Conservation (phyloP, 139 green algal species). For the Coccomyxa sp. region DNA sequence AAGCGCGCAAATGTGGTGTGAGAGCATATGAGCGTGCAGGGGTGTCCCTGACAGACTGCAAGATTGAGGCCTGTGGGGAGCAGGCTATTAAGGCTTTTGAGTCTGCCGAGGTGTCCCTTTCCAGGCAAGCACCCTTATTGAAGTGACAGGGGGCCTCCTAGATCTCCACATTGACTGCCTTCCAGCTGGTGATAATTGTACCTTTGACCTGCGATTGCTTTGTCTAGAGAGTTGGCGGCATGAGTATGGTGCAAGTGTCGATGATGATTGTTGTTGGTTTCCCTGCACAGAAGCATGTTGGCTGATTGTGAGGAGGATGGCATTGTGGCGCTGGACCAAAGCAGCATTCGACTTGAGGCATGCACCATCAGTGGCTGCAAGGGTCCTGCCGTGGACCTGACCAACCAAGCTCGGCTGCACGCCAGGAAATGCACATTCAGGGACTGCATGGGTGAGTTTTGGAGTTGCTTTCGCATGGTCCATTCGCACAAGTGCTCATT, state of each 20-base stretch:
- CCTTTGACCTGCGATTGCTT: background rate
- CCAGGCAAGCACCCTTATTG: background rate
- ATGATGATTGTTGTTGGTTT: no score
- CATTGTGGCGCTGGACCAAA: background rate
- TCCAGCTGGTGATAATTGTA: background rate
- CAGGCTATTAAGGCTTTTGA: conserved; percentile 34
- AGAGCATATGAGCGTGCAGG: conserved; percentile 18
- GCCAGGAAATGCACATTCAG: background rate
- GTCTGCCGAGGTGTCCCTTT: background rate
- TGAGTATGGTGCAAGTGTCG: no score
- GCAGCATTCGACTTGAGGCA: background rate
- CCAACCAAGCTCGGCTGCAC: background rate
- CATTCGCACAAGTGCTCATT: background rate
- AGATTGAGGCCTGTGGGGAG: conserved; percentile 38
- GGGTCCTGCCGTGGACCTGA: background rate
- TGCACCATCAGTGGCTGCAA: background rate
- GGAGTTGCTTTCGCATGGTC: conserved; percentile 7
- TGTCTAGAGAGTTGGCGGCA: background rate
- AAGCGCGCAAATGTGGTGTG: conserved; percentile 36
- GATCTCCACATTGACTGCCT: background rate
- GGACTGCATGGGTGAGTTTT: conserved; percentile 10
- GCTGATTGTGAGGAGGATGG: background rate
- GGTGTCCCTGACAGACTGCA: conserved; percentile 29
- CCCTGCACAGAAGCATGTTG: no score
- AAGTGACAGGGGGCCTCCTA: background rate